Evolutionary conservation across 164 flowering plant species (phyloP).

Genomic region (Piper longum): DNA sequence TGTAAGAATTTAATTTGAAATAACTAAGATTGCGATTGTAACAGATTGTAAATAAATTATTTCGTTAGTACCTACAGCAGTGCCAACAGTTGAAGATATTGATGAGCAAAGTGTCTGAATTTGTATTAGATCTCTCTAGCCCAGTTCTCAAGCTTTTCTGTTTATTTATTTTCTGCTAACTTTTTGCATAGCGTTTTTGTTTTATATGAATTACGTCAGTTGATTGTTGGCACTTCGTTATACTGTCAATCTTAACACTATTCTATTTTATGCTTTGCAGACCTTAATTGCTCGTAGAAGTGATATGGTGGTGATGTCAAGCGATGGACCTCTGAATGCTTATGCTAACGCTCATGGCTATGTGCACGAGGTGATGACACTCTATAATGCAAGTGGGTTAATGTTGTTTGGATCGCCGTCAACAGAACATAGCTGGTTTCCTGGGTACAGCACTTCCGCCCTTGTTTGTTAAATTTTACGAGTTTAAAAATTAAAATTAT

Average conservation of each 20-base stretch:
- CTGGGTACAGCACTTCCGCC: slow-evolving; percentile 46
- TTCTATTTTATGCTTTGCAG: slow-evolving; percentile 21
- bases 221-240: background rate
- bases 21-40: background rate
- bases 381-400: slow-evolving; percentile 50
- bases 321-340: slow-evolving; percentile 92
- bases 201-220: too few species aligned
- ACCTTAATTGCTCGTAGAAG: slow-evolving; percentile 66
- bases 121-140: too few species aligned
- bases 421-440: slow-evolving; percentile 85
- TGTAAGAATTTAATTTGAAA: background rate
- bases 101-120: too few species aligned
- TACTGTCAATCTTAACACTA: too few species aligned
- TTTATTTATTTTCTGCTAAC: too few species aligned
- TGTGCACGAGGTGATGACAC: slow-evolving; percentile 79
- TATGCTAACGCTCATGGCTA: slow-evolving; percentile 64
- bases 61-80: too few species aligned
- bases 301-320: slow-evolving; percentile 84
- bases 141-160: too few species aligned
- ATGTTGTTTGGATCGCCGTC: slow-evolving; percentile 42
- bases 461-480: background rate
- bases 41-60: too few species aligned
- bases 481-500: background rate
- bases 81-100: too few species aligned
- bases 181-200: too few species aligned